Percentiles rank a stretch among this genome's conserved stretches.
Evolutionary conservation across 768 basidiomycete species (phyloP).

Genomic region (Russula brevipes): DNA sequence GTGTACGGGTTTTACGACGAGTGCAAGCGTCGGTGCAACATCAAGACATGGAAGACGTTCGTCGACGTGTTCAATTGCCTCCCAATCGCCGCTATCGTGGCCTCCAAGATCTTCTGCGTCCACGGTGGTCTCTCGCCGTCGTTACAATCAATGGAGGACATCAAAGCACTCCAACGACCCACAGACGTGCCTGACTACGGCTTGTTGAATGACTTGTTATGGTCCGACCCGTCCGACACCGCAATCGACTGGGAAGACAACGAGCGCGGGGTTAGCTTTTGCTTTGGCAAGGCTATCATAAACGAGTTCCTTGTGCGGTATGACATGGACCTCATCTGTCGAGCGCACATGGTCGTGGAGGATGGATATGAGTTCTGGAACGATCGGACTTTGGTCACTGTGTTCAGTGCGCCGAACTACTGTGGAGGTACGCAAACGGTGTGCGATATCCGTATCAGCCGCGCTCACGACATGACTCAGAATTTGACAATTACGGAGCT

Average conservation of each 20-base stretch:
- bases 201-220: conserved; percentile 91
- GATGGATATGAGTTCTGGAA: conserved; percentile 99
- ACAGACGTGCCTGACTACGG: conserved; percentile 99
- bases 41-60: conserved; percentile 99
- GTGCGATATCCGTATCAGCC: conserved; percentile 5
- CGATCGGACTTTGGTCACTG: conserved; percentile 94
- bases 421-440: conserved; percentile 73
- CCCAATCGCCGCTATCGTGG: conserved; percentile 97
- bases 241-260: conserved; percentile 99
- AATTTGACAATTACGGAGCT: conserved; percentile 93
- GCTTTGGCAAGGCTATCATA: conserved; percentile 96
- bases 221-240: conserved; percentile 98
- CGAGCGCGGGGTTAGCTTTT: conserved; percentile 97
- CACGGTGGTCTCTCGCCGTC: conserved; percentile 94
- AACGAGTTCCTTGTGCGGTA: conserved; percentile 92
- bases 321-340: conserved; percentile 99
- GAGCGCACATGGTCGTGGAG: conserved; percentile 99
- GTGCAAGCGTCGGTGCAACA: conserved; percentile 98
- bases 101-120: conserved; percentile 99
- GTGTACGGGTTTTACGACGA: conserved; percentile 99
- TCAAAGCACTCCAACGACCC: conserved; percentile 94
- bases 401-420: conserved; percentile 97
- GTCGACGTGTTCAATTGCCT: conserved; percentile 99
- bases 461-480: conserved; percentile 38
- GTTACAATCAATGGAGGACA: conserved; percentile 95